Base-by-base conservation (phyloP, 352 stramenopile genomes). In the Globisporangium carolinianum region DNA sequence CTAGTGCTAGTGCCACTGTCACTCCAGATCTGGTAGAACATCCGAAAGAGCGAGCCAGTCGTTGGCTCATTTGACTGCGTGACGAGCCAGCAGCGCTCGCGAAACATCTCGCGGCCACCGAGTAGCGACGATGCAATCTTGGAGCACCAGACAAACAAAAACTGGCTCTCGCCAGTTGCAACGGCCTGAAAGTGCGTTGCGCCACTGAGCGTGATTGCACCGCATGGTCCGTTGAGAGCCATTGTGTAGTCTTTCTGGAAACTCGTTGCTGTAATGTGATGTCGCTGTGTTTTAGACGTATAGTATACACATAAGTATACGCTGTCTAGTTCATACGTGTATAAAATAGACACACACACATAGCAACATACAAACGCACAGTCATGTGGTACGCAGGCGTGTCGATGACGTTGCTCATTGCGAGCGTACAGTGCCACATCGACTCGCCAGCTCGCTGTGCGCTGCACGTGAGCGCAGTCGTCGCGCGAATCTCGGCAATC, bases 171-270 rank as follows among this genome's bases (percentile, higher is more conserved):
- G 24, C 24, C 24, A 24, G 24, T 24, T 24, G 24, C 24, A 24
- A 24, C 24, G 24, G 24, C 24, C 24, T 24, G 24, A 24, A 24
- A 24, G 1, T 24, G 24, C 24, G 24, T 2, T 24, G 24, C 24
- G 24, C 24, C 24, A 24, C 24, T 24, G 24, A 24, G 24, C 24
- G 24, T 24, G 24, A 24, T 24, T 24, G 24, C 24, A 24, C 24
- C 24, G 24, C 24, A 24, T 3, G 43, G 58, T 4, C 43, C 15
- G 4, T 63, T 51, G 0, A 63, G 10, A 1, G 6, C 6, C 12
- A 63, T 51, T 42, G 32, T 24, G 37, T 58, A 63, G 18, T 14
- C 47, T 41, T 63, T 63, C 18, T 52, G 15, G 18, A 53, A 63
- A n/a, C 41, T 63, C 1, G n/a, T 36, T 61, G 37, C 32, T 41